Percentiles rank a stretch among this genome's conserved stretches.
Evolutionary conservation across 345 rosid genomes (phyloP).

Genomic region (Camelina laxa): DNA sequence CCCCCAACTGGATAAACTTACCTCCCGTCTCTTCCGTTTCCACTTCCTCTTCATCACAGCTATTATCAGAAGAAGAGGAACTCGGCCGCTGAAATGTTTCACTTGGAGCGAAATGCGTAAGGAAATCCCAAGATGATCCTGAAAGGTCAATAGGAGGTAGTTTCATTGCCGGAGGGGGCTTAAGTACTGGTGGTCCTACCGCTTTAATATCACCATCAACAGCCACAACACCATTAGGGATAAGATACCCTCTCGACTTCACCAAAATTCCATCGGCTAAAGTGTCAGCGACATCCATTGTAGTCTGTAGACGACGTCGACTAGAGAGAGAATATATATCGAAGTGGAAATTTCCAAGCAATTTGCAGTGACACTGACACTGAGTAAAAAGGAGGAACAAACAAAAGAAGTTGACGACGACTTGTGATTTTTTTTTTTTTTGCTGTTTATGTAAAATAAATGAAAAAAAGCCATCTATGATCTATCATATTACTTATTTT

Average conservation of each 20-base stretch:
- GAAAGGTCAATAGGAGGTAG: background rate
- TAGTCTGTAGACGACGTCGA: too few relatives aligned
- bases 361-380: too few relatives aligned
- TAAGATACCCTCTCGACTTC: background rate
- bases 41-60: slow-evolving; percentile 37
- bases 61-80: slow-evolving; percentile 44
- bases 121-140: slow-evolving; percentile 70
- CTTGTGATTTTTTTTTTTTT: too few relatives aligned
- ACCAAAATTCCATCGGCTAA: background rate
- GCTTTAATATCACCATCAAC: background rate
- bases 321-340: too few relatives aligned
- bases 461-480: too few relatives aligned
- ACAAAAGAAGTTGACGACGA: too few relatives aligned
- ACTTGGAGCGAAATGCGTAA: slow-evolving; percentile 57
- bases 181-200: background rate
- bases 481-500: too few relatives aligned
- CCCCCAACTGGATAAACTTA: slow-evolving; percentile 21
- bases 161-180: background rate
- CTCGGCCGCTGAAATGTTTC: slow-evolving; percentile 29
- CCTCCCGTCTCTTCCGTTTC: slow-evolving; percentile 40
- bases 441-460: too few relatives aligned
- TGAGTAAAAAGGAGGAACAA: too few relatives aligned
- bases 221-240: background rate
- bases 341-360: too few relatives aligned
- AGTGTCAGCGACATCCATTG: too few relatives aligned